Conservation (phyloP, 106 monocot species). For the Platanthera guangdongensis region DNA sequence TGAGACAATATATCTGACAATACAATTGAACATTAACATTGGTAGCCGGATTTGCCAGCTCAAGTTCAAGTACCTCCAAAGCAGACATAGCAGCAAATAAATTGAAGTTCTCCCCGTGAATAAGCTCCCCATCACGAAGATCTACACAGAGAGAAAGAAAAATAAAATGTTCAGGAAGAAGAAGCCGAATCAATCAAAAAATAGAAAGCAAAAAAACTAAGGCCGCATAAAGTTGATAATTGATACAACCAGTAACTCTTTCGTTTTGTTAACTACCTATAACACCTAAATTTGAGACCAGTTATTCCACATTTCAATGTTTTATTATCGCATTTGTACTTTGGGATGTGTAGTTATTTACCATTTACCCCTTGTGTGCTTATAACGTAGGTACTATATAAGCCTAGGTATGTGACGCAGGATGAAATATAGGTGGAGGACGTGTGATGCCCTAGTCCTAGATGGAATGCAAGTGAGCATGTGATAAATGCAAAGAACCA, state of each 20-base stretch:
- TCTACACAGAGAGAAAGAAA: slow-evolving; percentile 39
- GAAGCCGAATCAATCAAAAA: background rate
- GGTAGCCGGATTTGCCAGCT: background rate
- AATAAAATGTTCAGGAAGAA: no score
- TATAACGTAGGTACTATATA: no score
- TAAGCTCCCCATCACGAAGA: slow-evolving; percentile 89
- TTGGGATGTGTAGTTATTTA: no score
- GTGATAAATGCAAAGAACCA: no score
- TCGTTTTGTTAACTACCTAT: background rate
- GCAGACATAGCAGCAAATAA: slow-evolving; percentile 99
- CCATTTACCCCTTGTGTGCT: no score
- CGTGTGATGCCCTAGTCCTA: no score
- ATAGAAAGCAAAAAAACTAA: background rate
- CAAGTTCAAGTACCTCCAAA: slow-evolving; percentile 63
- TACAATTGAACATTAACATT: background rate
- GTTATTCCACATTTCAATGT: background rate
- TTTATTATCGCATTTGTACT: no score
- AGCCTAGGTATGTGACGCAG: no score
- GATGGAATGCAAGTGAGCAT: no score
- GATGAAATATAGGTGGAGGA: no score
- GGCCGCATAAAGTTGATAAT: background rate
- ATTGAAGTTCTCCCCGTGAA: slow-evolving; percentile 97
- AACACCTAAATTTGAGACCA: background rate
- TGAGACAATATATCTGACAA: background rate
- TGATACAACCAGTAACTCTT: background rate